phyloP scores from a whole-genome alignment of 345 rosid species.

The thale cress (Arabidopsis thaliana) region DNA sequence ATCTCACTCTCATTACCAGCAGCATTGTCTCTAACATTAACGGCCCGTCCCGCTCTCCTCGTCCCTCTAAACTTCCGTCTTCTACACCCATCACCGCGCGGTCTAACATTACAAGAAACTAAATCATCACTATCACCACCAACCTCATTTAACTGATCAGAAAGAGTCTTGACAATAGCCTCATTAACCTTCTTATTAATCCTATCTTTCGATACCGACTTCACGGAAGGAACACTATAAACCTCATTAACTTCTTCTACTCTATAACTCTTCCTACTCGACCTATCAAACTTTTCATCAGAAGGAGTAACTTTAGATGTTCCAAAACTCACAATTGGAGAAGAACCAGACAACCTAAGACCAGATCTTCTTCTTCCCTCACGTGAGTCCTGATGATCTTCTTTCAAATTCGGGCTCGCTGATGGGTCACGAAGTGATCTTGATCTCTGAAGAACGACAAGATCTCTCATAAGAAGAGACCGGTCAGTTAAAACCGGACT shows the following conservation, averaged over 20 bases:
- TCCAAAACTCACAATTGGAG: slow-evolving; percentile 56
- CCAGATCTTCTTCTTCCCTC: slow-evolving; percentile 65
- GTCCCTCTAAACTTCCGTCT: slow-evolving; percentile 71
- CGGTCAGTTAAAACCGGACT: slow-evolving; percentile 79
- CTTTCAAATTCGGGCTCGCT: slow-evolving; percentile 79
- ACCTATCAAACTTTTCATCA: slow-evolving; percentile 50
- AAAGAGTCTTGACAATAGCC: slow-evolving; percentile 58
- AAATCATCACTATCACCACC: slow-evolving; percentile 70
- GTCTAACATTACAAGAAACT: slow-evolving; percentile 64
- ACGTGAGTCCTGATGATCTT: slow-evolving; percentile 46
- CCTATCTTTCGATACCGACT: slow-evolving; percentile 56
- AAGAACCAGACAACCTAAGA: slow-evolving; percentile 67
- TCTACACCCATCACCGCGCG: slow-evolving; percentile 52
- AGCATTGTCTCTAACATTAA: slow-evolving; percentile 52
- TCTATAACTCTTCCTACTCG: slow-evolving; percentile 57
- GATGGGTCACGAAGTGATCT: slow-evolving; percentile 92
- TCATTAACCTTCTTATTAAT: slow-evolving; percentile 48
- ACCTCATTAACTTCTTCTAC: slow-evolving; percentile 47
- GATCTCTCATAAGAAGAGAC: slow-evolving; percentile 90
- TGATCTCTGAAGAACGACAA: slow-evolving; percentile 84
- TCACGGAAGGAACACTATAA: slow-evolving; percentile 54
- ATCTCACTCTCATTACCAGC: slow-evolving; percentile 67
- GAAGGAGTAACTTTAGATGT: slow-evolving; percentile 67
- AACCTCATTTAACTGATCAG: slow-evolving; percentile 72
- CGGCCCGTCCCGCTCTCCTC: slow-evolving; percentile 55